Conservation (phyloP, 345 rosid genomes). For the Camelina neglecta region DNA sequence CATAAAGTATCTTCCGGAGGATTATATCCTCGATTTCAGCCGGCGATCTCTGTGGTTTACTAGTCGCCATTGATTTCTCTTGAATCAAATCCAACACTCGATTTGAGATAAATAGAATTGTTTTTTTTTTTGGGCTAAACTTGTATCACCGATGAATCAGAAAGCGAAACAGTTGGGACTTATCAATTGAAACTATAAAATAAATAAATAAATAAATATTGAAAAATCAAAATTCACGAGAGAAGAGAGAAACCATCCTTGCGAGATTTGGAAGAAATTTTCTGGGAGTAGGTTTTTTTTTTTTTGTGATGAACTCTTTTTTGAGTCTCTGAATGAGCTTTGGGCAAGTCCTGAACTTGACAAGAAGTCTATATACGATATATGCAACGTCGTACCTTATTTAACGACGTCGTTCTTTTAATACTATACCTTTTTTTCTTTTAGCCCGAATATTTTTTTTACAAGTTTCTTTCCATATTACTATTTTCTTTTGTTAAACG, state of each 20-base stretch:
- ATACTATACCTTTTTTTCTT: neutral
- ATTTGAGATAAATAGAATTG: neutral
- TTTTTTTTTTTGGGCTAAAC: neutral
- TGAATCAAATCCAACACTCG: constrained; percentile 29
- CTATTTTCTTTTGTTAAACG: too few species aligned
- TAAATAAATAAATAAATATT: neutral
- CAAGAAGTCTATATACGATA: constrained; percentile 1
- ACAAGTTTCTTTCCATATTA: too few species aligned
- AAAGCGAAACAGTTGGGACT: neutral
- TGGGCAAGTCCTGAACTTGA: neutral
- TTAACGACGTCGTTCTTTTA: constrained; percentile 7
- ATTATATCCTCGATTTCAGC: constrained; percentile 88
- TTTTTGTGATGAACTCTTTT: constrained; percentile 20
- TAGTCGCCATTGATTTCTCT: constrained; percentile 59
- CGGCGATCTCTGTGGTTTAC: constrained; percentile 66
- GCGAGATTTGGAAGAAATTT: constrained; percentile 2
- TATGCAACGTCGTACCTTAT: neutral
- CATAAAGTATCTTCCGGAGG: constrained; percentile 75
- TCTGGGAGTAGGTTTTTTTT: constrained; percentile 20
- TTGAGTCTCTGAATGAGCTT: neutral
- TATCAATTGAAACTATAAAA: neutral
- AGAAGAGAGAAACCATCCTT: constrained; percentile 7
- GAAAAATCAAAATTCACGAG: constrained; percentile 3
- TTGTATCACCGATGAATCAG: constrained; percentile 8
- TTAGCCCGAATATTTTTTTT: neutral